Base-by-base conservation (phyloP, 176 grass and related monocot species). In the Lolium multiflorum region DNA sequence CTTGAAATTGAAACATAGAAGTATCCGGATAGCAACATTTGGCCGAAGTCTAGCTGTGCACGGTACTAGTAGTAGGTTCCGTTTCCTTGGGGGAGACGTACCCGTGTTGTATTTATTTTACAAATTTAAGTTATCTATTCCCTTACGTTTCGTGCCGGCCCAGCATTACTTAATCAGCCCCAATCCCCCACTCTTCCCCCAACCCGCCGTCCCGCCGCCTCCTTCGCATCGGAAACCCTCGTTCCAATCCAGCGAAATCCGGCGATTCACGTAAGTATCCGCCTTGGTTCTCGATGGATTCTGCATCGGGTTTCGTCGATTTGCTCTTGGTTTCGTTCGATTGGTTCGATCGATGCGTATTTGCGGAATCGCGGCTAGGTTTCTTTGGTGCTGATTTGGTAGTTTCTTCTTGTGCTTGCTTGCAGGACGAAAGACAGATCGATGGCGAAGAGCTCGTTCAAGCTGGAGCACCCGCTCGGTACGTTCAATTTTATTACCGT, bases 391-490 rank as follows among this genome's bases (percentile, higher is more conserved):
- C n/a, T n/a, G n/a, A n/a, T n/a, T n/a, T n/a, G n/a, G n/a, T n/a
- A n/a, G n/a, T n/a, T n/a, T n/a, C n/a, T n/a, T n/a, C n/a, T n/a
- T n/a, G 43, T 44, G 43, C 1, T 44, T 71, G 59, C 0, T 18
- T 78, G 76, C 3, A 72, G 57, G 76, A 71, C n/a, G n/a, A 84
- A 58, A 84, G 9, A 89, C 72, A 80, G 81, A 57, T 74, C 70
- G 38, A 96, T 98, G 97, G 93, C 92, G 9, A 98, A 64, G 91
- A 98, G 94, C 90, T 94, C 89, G 82, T 98, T 98, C 94, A 96
- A 92, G 86, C 70, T 94, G 71, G 97, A 98, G 84, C 93, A 98
- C 81, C 94, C 97, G 16, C 90, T 98, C 28, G 97, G 96, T 98
- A 49, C 44, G 96, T 89, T 37, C 20, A 6, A 16, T 31, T 3